These are phyloP conservation scores for Primulina huaijiensis DNA, from an alignment of 257 asterid species.

Conservation along the genomic window DNA sequence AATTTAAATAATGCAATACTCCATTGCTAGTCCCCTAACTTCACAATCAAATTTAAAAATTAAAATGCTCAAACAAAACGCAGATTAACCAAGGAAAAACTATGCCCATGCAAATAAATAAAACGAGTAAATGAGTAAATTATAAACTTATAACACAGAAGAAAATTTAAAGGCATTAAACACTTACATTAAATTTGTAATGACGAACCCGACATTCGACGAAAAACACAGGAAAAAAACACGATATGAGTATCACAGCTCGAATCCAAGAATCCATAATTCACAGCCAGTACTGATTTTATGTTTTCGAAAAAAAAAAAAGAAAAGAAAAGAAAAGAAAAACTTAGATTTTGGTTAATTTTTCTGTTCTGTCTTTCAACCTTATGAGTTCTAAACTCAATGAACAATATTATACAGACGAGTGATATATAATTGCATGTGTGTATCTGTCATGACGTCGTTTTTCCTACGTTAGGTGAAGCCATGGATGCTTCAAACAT, in stretches of 20 bases:
- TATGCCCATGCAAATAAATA: background rate
- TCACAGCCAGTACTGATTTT: background rate
- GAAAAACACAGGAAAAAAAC: constrained; percentile 31
- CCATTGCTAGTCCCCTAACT: too few species aligned
- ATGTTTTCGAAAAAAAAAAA: background rate
- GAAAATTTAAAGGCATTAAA: background rate
- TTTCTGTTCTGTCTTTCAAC: constrained; percentile 30
- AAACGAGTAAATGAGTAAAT: background rate
- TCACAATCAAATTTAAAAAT: background rate
- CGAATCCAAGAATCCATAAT: constrained; percentile 46
- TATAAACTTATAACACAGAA: background rate
- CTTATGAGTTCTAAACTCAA: constrained; percentile 39
- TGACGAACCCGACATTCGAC: constrained; percentile 63
- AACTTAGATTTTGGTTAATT: background rate
- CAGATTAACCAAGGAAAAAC: background rate
- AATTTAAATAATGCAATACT: too few species aligned
- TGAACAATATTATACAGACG: constrained; percentile 32
- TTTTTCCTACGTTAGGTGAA: constrained; percentile 70
- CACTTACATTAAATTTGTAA: constrained; percentile 81
- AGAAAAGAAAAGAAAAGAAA: background rate
- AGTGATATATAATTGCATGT: background rate
- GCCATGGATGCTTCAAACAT: constrained; percentile 36
- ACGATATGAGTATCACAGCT: constrained; percentile 40
- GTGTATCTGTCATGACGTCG: constrained; percentile 49
- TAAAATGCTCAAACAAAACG: background rate